Base-by-base conservation (phyloP, 495 filamentous ascomycete genomes). In the Penicillium malachiteum region DNA sequence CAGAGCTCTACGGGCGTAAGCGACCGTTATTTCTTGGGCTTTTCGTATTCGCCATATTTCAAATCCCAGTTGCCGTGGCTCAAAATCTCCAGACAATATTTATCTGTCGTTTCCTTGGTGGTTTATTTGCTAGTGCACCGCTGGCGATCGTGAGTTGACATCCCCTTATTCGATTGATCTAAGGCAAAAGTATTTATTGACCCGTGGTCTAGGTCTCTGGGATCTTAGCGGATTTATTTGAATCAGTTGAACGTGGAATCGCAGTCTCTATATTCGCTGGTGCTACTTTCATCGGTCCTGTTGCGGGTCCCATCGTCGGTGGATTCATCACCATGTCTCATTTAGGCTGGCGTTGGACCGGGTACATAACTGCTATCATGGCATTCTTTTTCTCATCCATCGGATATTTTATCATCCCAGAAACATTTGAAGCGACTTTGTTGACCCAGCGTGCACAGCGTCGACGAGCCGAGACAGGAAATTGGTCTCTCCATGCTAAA, bases 1-100 rank as follows among this genome's bases (percentile, higher is more conserved):
- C 87, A 13, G 90, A 95, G 63, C 68, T 93, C n/a, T 84, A 81
- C 58, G 90, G 91, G 16, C 81, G 90, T 39, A 78, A 77, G 46
- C 47, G 49, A 21, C 82, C 82, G 12, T 57, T 86, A 2, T 75
- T 81, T 55, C 47, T 74, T n/a, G 81, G 81, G 14, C 71, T 78
- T 54, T 48, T 72, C 37, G 35, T 72, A 47, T 83, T 85, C 54
- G 66, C 69, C 11, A 74, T 83, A 56, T 84, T 85, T 60, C 72
- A 82, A 45, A 77, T 86, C 17, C 78, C 78, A 10, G 73, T 80
- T 13, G 82, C 78, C 4, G 72, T 84, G 11, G 81, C 78, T 0
- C 65, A 72, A 31, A 85, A 87, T 55, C 31, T 82, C 0, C 50
- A 71, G 39, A 74, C 74, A 12, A 77, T 87, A 47, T 64, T 88